Evolutionary conservation across 257 asterid genomes (phyloP).

Genomic region (Solanum tacnaense): DNA sequence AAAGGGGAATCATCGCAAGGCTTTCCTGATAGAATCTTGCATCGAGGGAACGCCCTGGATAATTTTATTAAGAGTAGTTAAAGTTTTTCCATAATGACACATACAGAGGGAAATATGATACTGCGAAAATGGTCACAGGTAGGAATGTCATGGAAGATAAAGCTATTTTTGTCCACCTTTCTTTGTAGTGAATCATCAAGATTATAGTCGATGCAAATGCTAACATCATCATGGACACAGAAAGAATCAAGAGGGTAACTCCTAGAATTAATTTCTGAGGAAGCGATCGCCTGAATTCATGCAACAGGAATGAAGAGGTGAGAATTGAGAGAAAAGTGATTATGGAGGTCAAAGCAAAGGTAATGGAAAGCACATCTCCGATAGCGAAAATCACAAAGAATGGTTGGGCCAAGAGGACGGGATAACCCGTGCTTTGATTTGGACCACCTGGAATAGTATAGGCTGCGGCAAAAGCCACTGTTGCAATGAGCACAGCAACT

Average conservation of each 20-base stretch:
- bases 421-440: conserved; percentile 6
- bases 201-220: conserved; percentile 6
- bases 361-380: conserved; percentile 10
- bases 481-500: conserved; percentile 9
- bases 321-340: conserved; percentile 4
- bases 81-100: neutral
- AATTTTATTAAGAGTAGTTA: neutral
- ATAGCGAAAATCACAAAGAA: conserved; percentile 5
- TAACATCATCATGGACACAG: conserved; percentile 10
- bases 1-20: neutral
- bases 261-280: conserved; percentile 1
- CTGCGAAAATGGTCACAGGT: neutral
- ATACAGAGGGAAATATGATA: neutral
- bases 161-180: conserved; percentile 2
- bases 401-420: neutral
- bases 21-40: neutral
- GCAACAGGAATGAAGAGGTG: conserved; percentile 3
- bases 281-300: conserved; percentile 3
- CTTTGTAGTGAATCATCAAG: neutral
- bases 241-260: neutral
- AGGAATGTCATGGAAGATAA: conserved; percentile 2
- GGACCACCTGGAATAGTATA: conserved; percentile 10
- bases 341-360: conserved; percentile 8
- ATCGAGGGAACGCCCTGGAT: neutral
- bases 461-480: conserved; percentile 18